Evolutionary conservation across 345 rosid genomes (phyloP).

Genomic region (Eucalyptus virginea): DNA sequence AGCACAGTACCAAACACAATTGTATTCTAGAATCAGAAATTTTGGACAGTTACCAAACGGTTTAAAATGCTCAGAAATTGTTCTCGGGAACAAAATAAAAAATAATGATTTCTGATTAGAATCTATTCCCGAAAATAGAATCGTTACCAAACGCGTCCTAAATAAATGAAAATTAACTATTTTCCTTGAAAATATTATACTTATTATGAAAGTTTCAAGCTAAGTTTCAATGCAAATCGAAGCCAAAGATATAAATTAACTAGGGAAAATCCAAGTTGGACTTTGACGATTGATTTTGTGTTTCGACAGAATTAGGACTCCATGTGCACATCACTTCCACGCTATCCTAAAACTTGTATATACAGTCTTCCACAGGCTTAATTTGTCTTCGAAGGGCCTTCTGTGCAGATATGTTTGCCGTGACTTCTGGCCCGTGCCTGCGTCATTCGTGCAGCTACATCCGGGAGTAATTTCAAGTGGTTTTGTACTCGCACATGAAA

Average conservation of each 20-base stretch:
- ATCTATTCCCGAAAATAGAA: too few relatives aligned
- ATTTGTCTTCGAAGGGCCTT: not conserved
- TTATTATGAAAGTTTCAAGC: not conserved
- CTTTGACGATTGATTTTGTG: not conserved
- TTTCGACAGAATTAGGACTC: not conserved
- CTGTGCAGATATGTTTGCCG: not conserved
- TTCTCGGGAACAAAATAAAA: too few relatives aligned
- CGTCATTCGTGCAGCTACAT: not conserved
- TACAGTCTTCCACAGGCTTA: not conserved
- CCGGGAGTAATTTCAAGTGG: not conserved
- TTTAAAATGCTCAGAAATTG: too few relatives aligned
- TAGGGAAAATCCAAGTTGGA: not conserved
- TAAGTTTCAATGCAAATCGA: not conserved
- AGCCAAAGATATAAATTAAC: not conserved
- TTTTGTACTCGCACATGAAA: not conserved
- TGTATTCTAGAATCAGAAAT: too few relatives aligned
- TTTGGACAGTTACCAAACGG: too few relatives aligned
- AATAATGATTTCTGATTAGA: too few relatives aligned
- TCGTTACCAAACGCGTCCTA: too few relatives aligned
- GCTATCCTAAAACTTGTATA: not conserved
- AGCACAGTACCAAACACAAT: too few relatives aligned
- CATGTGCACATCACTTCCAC: not conserved
- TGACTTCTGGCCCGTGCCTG: not conserved
- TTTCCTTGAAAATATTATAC: not conserved
- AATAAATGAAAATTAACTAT: not conserved